phyloP scores from a whole-genome alignment of 2,329 filamentous ascomycete species.

The Colletotrichum zoysiae region DNA sequence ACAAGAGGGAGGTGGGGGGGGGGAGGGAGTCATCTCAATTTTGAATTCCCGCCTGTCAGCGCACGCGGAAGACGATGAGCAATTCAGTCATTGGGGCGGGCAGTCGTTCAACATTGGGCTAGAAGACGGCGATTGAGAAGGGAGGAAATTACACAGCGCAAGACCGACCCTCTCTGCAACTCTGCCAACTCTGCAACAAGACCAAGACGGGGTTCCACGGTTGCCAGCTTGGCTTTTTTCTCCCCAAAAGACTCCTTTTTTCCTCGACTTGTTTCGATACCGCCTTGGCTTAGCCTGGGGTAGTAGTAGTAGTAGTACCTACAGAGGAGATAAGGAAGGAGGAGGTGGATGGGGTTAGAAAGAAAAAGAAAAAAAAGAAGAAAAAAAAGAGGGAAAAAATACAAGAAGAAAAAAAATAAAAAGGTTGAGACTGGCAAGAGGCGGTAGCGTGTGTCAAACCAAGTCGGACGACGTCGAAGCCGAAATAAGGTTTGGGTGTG shows the following conservation, averaged over 20 bases:
- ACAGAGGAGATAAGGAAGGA: not conserved
- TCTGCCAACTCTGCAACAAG: conserved; percentile 20
- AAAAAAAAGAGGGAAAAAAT: not conserved
- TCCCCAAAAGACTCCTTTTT: not conserved
- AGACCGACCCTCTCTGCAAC: conserved; percentile 2
- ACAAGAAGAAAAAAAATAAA: not conserved
- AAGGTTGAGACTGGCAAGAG: conserved; percentile 26
- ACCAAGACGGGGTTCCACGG: conserved; percentile 3
- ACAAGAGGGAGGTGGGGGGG: not conserved
- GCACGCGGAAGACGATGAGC: not conserved
- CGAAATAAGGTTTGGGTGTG: conserved; percentile 52
- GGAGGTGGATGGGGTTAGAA: not conserved
- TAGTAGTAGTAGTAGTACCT: no score
- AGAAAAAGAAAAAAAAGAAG: not conserved
- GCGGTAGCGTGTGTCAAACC: conserved; percentile 35
- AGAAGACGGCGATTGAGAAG: not conserved
- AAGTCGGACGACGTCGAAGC: conserved; percentile 48
- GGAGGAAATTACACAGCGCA: not conserved
- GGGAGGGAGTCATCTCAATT: conserved; percentile 24
- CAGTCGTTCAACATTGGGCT: not conserved
- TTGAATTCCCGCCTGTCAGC: conserved; percentile 13
- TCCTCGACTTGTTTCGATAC: not conserved
- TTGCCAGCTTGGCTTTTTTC: conserved; percentile 5
- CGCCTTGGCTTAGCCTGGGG: no score
- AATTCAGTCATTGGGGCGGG: not conserved